Percentiles rank a stretch among this genome's conserved stretches.
Conservation (phyloP, 1,139 yeast species). For the Suhomyces choctaworum region DNA sequence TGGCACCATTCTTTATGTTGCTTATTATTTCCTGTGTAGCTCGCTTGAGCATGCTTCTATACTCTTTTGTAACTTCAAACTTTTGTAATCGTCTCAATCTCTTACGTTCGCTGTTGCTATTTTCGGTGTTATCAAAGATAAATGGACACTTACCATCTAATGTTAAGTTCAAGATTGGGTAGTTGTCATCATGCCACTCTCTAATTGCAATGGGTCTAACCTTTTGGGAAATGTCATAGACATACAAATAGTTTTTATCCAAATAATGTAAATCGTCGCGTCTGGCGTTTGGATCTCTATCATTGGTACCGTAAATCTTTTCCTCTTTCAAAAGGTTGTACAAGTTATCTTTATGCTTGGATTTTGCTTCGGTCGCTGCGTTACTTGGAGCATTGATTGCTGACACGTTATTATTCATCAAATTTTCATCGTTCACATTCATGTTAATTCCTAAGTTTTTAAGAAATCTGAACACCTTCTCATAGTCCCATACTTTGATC, state of each 20-base stretch:
- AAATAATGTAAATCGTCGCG: constrained; percentile 86
- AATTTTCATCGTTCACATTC: constrained; percentile 15
- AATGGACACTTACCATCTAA: constrained; percentile 76
- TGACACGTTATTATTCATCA: constrained; percentile 9
- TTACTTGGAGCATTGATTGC: constrained; percentile 13
- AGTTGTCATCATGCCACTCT: constrained; percentile 65
- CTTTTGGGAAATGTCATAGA: constrained; percentile 77
- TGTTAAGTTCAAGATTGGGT: constrained; percentile 46
- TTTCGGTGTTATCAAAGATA: constrained; percentile 48
- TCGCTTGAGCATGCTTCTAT: constrained; percentile 38
- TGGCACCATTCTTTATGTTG: constrained; percentile 26
- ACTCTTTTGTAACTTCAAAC: constrained; percentile 42
- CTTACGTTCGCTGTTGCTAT: constrained; percentile 35
- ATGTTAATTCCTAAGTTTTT: constrained; percentile 59
- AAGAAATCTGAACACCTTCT: constrained; percentile 79
- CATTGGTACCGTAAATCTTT: constrained; percentile 81
- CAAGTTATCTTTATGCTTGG: constrained; percentile 35
- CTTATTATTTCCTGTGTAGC: constrained; percentile 38
- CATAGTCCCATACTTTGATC: constrained; percentile 85
- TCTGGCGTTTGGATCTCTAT: constrained; percentile 81
- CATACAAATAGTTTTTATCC: constrained; percentile 62
- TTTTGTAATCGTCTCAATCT: constrained; percentile 39
- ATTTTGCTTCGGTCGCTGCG: constrained; percentile 11
- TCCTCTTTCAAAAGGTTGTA: constrained; percentile 79
- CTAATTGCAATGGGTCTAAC: constrained; percentile 81